Evolutionary conservation across 345 rosid genomes (phyloP), one percentile per base, ranked within the genome.

Genomic region (Limnanthes douglasii): DNA sequence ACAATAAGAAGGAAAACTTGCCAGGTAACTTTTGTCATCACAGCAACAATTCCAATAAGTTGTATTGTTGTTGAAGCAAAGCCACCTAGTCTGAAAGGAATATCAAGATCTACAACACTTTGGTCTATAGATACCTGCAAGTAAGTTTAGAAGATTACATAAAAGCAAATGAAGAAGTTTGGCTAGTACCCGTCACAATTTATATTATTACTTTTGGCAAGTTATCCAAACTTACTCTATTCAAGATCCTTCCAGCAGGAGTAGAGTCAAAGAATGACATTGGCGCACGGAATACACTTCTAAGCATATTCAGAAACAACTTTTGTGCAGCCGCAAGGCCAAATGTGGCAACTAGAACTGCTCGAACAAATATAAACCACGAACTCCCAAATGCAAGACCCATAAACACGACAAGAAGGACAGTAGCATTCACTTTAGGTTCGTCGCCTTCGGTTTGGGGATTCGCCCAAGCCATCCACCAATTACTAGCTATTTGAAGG

Each of bases 401-500:
- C 45, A 86, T 90, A 53, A 72, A 90, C 59, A 90, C 93, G 37
- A 78, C 49, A 21, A 90, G 71, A 53, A 90, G 93, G 54, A 69
- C 72, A 66, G 81, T 75, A 9, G 96, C 76, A 52, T 60, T 48
- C 50, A 78, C 94, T 70, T 74, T 90, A 18, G 98, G 67, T 42
- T 60, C 60, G 41, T 72, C 98, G 37, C 94, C 98, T 73, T 72
- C 93, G 9, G 86, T 79, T 52, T 84, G 98, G 45, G 98, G 98
- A 63, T 85, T 90, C 28, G 96, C 96, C 98, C 98, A 90, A 41
- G 98, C 98, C 98, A 90, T 90, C 98, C 98, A 90, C 98, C 98
- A 90, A 56, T 69, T 90, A 62, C 98, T 75, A 59, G 94, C 88
- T 51, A 90, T 90, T 68, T 90, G 98, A 46, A 90, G 98, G 63